These are phyloP conservation scores for Jacaranda mimosifolia DNA, from an alignment of 257 asterid genomes.

Conservation along the genomic window DNA sequence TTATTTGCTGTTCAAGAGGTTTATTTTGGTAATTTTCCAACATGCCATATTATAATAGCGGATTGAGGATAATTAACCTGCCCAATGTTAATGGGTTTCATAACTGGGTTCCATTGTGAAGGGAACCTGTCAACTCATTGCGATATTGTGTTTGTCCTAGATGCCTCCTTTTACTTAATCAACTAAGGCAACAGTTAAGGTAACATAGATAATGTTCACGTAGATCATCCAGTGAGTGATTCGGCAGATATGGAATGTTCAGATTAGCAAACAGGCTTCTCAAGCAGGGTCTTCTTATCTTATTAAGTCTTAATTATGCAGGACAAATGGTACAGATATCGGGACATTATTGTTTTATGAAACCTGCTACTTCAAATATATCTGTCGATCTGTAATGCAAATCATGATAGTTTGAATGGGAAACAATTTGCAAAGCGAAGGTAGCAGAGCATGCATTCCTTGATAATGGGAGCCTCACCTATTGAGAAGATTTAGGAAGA, in stretches of 20 bases:
- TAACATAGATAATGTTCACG: not conserved
- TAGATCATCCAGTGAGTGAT: not conserved
- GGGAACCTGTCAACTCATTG: not conserved
- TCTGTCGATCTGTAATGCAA: no score
- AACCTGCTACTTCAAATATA: no score
- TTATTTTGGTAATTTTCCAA: conserved; percentile 12
- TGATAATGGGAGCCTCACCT: no score
- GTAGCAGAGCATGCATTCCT: no score
- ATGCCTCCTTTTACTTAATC: conserved; percentile 2
- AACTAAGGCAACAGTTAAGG: not conserved
- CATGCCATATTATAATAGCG: not conserved
- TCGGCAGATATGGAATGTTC: not conserved
- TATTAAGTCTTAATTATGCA: no score
- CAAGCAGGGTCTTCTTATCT: no score
- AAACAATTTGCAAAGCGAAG: no score
- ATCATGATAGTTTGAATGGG: no score
- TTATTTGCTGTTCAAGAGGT: conserved; percentile 18
- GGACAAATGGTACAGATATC: no score
- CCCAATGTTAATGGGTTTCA: not conserved
- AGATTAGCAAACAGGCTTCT: not conserved
- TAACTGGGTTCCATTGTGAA: not conserved
- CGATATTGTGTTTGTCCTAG: not conserved
- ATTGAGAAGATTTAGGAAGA: no score
- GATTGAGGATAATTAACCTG: not conserved
- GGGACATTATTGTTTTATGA: no score